Evolutionary conservation across 441 rosid genomes (phyloP), one percentile per base, ranked within the genome.

Genomic region (Metrosideros polymorpha): DNA sequence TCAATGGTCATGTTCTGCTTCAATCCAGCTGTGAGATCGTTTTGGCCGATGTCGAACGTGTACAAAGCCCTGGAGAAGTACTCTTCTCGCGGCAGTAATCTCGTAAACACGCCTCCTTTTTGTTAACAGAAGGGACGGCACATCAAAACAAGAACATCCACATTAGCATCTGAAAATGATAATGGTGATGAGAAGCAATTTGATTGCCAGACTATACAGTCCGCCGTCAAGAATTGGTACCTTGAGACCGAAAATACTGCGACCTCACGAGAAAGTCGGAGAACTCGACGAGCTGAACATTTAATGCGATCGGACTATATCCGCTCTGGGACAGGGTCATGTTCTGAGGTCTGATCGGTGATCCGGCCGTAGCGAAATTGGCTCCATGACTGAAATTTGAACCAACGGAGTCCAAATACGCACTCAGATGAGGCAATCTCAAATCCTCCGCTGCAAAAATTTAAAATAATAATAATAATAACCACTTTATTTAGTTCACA

Each of bases 21-120:
- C 71, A 71, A 87, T 35, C 86, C 88, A 6, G 88, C 85, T 2
- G 88, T 87, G 25, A 87, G 88, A 51, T 87, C 88, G 77, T 87
- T 87, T 39, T 87, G 88, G 51, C 88, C 88, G 19, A 87, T 76
- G 84, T 87, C 88, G 3, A 87, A 84, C 1, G n/a, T 87, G 55
- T 87, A 84, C 59, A 87, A 82, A 45, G 84, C 88, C 35, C 84
- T 83, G 1, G 50, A 25, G 59, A 87, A 87, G 86, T 76, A 77
- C 4, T 87, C 88, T 32, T 84, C 84, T 75, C 29, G 39, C 5
- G 88, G 88, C 86, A 87, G 55, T 29, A 77, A 27, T 8, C 49
- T 84, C 39, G 43, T 25, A 10, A 55, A 87, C 39, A 45, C 77
- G 27, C 86, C 88, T 13, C 88, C 88, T 83, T 50, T 30, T 5